A percentile compares a stretch with the other conserved stretches of the same genome.
These are phyloP conservation scores for Leccinum variabile DNA, from an alignment of 1,284 basidiomycete species.

Conservation along the genomic window DNA sequence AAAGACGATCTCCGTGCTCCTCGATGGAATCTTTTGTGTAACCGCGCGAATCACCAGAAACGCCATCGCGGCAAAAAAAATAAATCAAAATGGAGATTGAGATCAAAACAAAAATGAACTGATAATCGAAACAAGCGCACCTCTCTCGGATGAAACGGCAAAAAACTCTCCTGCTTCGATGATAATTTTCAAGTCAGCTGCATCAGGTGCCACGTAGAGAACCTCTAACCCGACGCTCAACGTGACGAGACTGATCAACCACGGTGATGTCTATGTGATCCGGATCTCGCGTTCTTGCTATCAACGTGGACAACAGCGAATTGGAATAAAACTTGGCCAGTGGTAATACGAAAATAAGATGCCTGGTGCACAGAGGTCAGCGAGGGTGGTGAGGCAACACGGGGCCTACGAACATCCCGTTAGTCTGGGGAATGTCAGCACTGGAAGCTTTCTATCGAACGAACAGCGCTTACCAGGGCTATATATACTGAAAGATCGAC, in stretches of 20 bases:
- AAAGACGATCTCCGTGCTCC: conserved; percentile 25
- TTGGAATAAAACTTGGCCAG: conserved; percentile 39
- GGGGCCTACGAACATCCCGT: conserved; percentile 21
- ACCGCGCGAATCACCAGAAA: background rate
- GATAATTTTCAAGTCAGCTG: conserved; percentile 10
- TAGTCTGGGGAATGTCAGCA: conserved; percentile 19
- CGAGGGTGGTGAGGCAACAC: background rate
- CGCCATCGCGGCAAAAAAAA: background rate
- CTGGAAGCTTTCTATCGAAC: background rate
- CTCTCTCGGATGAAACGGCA: conserved; percentile 13
- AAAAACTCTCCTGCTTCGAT: conserved; percentile 16
- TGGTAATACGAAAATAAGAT: conserved; percentile 36
- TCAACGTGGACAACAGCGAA: conserved; percentile 36
- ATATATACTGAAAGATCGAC: conserved; percentile 35
- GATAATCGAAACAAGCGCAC: conserved; percentile 3
- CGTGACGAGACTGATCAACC: conserved; percentile 24
- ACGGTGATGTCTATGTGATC: conserved; percentile 23
- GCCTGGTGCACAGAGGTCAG: conserved; percentile 18
- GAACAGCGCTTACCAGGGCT: conserved; percentile 23
- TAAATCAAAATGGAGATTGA: background rate
- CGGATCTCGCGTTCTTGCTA: conserved; percentile 29
- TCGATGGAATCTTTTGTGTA: conserved; percentile 9
- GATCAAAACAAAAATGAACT: background rate
- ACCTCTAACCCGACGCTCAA: conserved; percentile 21
- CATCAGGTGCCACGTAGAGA: conserved; percentile 1